Base-by-base conservation (phyloP, 2,329 filamentous ascomycete species). In the Pseudohalonectria lignicola region DNA sequence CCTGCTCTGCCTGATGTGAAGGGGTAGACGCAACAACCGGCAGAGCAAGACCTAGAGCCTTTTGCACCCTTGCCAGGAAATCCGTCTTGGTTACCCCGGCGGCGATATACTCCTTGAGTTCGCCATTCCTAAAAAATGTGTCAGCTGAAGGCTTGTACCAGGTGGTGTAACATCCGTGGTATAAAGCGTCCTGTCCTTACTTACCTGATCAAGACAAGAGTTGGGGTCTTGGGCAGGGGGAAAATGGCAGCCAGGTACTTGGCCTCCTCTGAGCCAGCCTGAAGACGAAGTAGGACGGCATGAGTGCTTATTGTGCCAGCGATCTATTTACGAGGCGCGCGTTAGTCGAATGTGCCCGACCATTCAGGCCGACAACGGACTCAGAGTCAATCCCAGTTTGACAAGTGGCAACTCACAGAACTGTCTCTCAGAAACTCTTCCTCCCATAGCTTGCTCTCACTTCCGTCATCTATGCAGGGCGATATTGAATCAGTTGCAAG, bases 211-310 rank as follows among this genome's bases (percentile, higher is more conserved):
- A 93, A 66, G 13, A 94, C 71, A 8, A 94, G 61, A 2, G 82
- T 82, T 0, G 90, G 88, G n/a, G 77, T 76, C 47, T 76, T 76
- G 1, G 76, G 72, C n/a, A 94, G 64, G 0, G 86, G 84, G 50
- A 86, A 93, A 50, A 94, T 84, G 33, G 85, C 84, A 9, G 79
- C 74, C 12, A 96, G 67, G 51, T 86, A 93, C 5, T 74, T 78
- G 9, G 86, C 86, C 63, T 94, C 87, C 46, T 82, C 74, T 2
- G 83, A 87, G 17, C 80, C 84, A 15, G 79, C 76, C 25, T 69
- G 60, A 17, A 95, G 66, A 36, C 80, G 75, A 17, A 95, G 66
- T 7, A 81, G 62, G 16, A 95, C 67, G 3, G 85, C 74, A 50
- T 79, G 74, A 26, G 69, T 63, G 19, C 29, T 38, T 6, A 38